Base-by-base conservation (phyloP, 2,329 filamentous ascomycete genomes). In the Neoarthrinium moseri region DNA sequence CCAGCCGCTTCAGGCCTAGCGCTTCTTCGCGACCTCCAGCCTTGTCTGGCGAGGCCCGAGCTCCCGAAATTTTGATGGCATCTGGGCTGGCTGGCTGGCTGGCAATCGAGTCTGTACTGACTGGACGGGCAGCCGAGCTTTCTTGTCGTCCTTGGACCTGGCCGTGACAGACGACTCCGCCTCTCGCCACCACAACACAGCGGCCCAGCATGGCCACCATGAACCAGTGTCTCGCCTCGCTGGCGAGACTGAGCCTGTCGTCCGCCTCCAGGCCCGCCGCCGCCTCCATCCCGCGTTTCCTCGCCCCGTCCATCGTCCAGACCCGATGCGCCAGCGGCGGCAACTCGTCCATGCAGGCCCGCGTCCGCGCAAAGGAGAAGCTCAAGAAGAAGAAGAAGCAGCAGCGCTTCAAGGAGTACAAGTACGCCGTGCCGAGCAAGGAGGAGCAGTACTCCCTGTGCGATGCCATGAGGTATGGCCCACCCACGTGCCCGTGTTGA, bases 381-480 rank as follows among this genome's bases (percentile, higher is more conserved):
- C 65, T 68, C 51, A 80, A 80, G 68, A 79, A 77, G 65, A 83
- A 77, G 67, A 73, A 77, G 57, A 69, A 75, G 43, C 78, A 81
- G 61, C 89, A 89, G 69, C 75, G 79, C 10, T 81, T 80, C 51
- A 81, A 80, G 52, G 78, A 82, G 24, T 91, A 83, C 63, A 78
- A 83, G 53, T 74, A 77, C 48, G 76, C 77, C 51, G 74, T 83
- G 51, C 66, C 92, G 52, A 79, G 79, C 51, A 73, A 82, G 53
- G 79, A 83, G 34, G 76, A 89, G 27, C 85, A 88, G 60, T 96
- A 87, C 61, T 81, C 90, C 1, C 76, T 99, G 24, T 87, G 89
- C 55, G 94, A 99, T 73, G 95, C 94, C 13, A 94, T 99, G 83
- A 83, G 91, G 89, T 90, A 70, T 47, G 76, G 62, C 1, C 18